Evolutionary conservation across 1,139 yeast genomes (phyloP).

Genomic region (Sugiyamaella novakii): DNA sequence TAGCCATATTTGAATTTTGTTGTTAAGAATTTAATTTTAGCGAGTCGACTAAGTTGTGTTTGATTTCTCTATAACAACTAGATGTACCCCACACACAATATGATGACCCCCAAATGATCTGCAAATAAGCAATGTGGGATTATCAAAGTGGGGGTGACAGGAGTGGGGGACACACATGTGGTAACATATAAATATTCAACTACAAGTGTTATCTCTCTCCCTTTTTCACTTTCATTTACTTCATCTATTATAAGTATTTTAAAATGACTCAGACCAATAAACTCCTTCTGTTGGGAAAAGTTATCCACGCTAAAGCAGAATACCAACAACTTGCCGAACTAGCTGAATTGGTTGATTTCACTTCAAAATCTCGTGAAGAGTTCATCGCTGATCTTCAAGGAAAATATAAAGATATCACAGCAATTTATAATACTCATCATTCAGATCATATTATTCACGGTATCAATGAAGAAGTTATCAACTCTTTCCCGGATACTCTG

Average conservation of each 20-base stretch:
- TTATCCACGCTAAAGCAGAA: constrained; percentile 31
- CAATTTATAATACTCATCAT: constrained; percentile 31
- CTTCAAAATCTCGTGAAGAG: constrained; percentile 34
- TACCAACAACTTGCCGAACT: constrained; percentile 33
- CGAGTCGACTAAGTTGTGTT: too few species aligned
- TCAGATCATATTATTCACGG: constrained; percentile 49
- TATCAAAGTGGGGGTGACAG: not conserved
- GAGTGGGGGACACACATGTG: too few species aligned
- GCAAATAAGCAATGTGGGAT: constrained; percentile 5
- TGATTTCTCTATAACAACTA: not conserved
- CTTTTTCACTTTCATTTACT: not conserved
- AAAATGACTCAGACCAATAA: constrained; percentile 13
- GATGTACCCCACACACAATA: constrained; percentile 3
- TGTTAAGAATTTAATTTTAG: too few species aligned
- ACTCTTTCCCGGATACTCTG: constrained; percentile 60
- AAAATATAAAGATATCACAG: constrained; percentile 39
- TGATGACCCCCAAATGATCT: constrained; percentile 6
- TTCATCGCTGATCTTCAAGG: constrained; percentile 40
- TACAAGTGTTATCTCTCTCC: not conserved
- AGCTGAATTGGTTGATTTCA: constrained; percentile 31
- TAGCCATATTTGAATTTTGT: too few species aligned
- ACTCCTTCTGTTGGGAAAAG: constrained; percentile 34
- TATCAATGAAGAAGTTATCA: constrained; percentile 71
- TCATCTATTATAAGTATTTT: too few species aligned
- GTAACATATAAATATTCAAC: not conserved